Conservation (phyloP, 192 early-diverging fungal species). For the Tieghemiomyces parasiticus region DNA sequence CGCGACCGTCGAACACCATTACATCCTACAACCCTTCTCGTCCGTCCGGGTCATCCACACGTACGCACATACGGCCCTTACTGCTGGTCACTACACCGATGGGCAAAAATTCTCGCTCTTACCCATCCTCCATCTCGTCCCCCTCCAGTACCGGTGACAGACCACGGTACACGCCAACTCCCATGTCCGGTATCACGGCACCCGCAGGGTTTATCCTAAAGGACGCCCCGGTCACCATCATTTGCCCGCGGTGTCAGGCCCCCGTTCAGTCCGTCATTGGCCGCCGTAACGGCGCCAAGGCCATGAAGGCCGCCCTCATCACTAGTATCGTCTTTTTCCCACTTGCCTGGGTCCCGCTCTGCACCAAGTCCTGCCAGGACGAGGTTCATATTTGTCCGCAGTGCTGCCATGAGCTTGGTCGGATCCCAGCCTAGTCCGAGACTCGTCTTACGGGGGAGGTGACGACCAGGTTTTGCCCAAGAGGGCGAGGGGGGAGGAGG, state of each 20-base stretch:
- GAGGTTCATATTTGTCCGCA: not conserved
- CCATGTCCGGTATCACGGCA: not conserved
- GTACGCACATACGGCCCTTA: not conserved
- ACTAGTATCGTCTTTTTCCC: not conserved
- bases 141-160: no score
- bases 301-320: not conserved
- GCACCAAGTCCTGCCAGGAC: not conserved
- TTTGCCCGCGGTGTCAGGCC: not conserved
- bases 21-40: not conserved
- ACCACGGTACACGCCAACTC: no score
- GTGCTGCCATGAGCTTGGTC: not conserved
- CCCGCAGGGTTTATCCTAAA: not conserved
- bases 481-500: no score
- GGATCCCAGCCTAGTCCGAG: not conserved
- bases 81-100: not conserved
- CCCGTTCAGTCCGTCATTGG: not conserved
- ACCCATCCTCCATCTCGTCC: not conserved
- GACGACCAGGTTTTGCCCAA: no score
- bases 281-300: not conserved
- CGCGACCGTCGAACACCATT: no score
- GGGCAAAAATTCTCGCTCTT: not conserved
- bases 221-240: not conserved
- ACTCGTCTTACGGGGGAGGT: no score
- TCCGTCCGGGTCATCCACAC: not conserved
- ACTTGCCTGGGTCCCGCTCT: not conserved